A percentile compares a stretch with the other conserved stretches of the same genome.
These are phyloP conservation scores for Chaetoscypha palmicola DNA, from an alignment of 2,329 filamentous ascomycete genomes.

Conservation along the genomic window DNA sequence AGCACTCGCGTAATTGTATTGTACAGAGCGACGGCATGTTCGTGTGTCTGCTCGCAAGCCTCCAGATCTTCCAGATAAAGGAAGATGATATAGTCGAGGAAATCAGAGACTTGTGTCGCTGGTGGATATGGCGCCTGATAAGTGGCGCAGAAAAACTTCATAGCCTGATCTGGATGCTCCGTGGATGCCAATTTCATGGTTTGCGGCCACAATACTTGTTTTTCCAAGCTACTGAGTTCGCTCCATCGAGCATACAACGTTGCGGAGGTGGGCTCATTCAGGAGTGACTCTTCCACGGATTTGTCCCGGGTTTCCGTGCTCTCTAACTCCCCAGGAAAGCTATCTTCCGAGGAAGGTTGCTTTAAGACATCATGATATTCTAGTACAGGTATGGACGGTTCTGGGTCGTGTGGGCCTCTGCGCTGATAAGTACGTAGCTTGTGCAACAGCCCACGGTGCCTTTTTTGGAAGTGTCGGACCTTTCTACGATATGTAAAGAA, in stretches of 20 bases:
- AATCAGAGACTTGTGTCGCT: slow-evolving; percentile 15
- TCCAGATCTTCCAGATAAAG: slow-evolving; percentile 11
- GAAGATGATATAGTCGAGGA: slow-evolving; percentile 22
- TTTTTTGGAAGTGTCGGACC: too few species aligned
- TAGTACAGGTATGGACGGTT: too few species aligned
- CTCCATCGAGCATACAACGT: slow-evolving; percentile 5
- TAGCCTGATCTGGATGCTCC: slow-evolving; percentile 14
- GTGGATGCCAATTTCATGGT: slow-evolving; percentile 18
- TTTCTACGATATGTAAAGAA: too few species aligned
- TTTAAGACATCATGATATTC: too few species aligned
- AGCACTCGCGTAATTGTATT: slow-evolving; percentile 4
- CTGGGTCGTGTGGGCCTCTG: too few species aligned
- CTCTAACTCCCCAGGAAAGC: too few species aligned
- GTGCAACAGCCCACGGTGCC: too few species aligned
- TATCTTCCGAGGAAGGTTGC: too few species aligned
- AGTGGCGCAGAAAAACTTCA: slow-evolving; percentile 22
- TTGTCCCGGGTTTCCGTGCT: too few species aligned
- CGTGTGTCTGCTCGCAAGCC: not conserved
- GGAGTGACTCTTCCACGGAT: too few species aligned
- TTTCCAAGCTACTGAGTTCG: not conserved
- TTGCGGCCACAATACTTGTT: slow-evolving; percentile 15
- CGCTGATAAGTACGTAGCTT: too few species aligned
- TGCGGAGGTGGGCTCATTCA: too few species aligned
- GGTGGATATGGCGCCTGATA: slow-evolving; percentile 19
- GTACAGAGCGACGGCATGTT: slow-evolving; percentile 5